A percentile compares a stretch with the other conserved stretches of the same genome.
Evolutionary conservation across 257 asterid genomes (phyloP).

Genomic region (Solanum ossicruentum): DNA sequence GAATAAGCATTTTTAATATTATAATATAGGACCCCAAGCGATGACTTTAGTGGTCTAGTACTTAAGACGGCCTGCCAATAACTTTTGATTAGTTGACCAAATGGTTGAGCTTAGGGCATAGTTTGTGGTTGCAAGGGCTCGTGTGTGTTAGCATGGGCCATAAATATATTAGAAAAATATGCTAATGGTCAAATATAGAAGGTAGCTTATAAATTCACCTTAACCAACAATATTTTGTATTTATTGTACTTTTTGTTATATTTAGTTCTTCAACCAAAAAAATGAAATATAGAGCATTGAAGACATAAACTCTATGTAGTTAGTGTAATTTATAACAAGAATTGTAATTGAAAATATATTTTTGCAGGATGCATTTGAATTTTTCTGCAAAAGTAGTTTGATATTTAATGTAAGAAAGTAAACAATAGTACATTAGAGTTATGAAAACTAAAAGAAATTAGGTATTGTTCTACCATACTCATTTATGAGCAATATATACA

Average conservation of each 20-base stretch:
- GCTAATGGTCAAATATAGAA: too few relatives aligned
- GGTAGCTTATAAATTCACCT: too few relatives aligned
- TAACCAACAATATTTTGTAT: too few relatives aligned
- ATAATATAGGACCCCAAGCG: too few relatives aligned
- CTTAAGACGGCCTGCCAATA: background rate
- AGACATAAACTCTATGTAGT: background rate
- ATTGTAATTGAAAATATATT: background rate
- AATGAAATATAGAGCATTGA: background rate
- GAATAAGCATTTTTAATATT: too few relatives aligned
- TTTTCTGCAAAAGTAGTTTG: background rate
- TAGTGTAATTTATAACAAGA: background rate
- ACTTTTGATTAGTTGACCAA: background rate
- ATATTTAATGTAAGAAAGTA: background rate
- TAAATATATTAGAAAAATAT: too few relatives aligned
- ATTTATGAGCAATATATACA: background rate
- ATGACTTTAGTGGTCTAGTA: too few relatives aligned
- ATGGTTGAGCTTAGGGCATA: background rate
- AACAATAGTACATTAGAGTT: background rate
- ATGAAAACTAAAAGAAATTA: background rate
- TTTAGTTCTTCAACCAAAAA: background rate
- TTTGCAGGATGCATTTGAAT: background rate
- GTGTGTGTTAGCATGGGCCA: background rate
- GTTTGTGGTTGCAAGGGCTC: background rate
- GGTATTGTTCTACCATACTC: conserved; percentile 2
- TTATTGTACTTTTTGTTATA: background rate